A percentile compares a stretch with the other conserved stretches of the same genome.
Conservation (phyloP, 371 early-diverging fungal species). For the Capillidium heterosporum region DNA sequence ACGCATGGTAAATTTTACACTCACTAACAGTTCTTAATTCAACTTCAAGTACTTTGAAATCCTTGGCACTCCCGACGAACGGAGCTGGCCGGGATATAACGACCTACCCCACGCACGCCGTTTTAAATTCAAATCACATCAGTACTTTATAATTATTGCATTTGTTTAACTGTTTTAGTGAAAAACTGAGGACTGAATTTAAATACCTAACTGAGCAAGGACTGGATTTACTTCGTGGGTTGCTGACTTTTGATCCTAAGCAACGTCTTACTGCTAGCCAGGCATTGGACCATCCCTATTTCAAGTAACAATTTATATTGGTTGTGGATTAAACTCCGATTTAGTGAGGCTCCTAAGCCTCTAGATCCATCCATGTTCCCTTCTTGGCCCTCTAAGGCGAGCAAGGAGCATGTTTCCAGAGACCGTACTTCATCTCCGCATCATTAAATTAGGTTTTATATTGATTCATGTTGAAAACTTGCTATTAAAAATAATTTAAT, state of each 20-base stretch:
- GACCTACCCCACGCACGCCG: constrained; percentile 49
- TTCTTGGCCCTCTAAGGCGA: constrained; percentile 83
- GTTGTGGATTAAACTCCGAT: too few relatives aligned
- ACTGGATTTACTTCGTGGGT: constrained; percentile 50
- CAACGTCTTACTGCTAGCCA: constrained; percentile 49
- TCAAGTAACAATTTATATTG: constrained; percentile 54
- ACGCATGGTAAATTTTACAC: constrained; percentile 22
- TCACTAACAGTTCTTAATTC: constrained; percentile 8
- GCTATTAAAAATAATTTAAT: background rate
- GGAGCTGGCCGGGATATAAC: constrained; percentile 54
- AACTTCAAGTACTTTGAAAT: constrained; percentile 39
- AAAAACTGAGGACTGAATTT: too few relatives aligned
- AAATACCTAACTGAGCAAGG: constrained; percentile 44
- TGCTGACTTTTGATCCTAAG: constrained; percentile 58
- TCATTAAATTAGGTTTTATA: background rate
- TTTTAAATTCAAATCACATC: constrained; percentile 39
- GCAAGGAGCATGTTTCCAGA: background rate
- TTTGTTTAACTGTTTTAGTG: background rate
- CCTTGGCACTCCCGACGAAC: constrained; percentile 46
- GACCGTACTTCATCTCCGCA: background rate
- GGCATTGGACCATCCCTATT: constrained; percentile 58
- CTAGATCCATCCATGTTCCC: constrained; percentile 89
- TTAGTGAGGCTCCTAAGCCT: constrained; percentile 69
- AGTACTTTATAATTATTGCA: constrained; percentile 10
- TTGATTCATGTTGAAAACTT: too few relatives aligned